A percentile compares a stretch with the other conserved stretches of the same genome.
Conservation (phyloP, 1,139 yeast genomes). For the Scheffersomyces parashehatae region DNA sequence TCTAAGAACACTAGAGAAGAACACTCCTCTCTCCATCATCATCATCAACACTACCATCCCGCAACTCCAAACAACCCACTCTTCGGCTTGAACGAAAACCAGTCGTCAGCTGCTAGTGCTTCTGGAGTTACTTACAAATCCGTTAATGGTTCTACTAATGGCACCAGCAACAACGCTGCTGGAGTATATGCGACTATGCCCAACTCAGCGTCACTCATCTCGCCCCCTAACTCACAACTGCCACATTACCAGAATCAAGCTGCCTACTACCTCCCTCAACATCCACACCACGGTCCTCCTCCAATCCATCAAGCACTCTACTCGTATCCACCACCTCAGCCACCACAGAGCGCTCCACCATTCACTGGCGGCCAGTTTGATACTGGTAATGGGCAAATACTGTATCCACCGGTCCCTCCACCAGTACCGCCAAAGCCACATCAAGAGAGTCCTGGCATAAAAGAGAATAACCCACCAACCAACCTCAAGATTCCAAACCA, state of each 20-base stretch:
- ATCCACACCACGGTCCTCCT: slow-evolving; percentile 3
- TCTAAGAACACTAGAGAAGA: background rate
- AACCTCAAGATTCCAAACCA: slow-evolving; percentile 26
- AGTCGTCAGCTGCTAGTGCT: background rate
- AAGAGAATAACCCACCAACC: slow-evolving; percentile 2
- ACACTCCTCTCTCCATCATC: slow-evolving; percentile 7
- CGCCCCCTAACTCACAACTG: slow-evolving; percentile 22
- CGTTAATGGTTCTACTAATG: background rate
- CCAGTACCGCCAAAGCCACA: slow-evolving; percentile 1
- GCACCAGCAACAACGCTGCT: too few species aligned
- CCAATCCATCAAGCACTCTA: slow-evolving; percentile 4
- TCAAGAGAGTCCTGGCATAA: background rate
- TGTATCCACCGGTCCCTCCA: slow-evolving; percentile 3
- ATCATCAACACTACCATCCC: slow-evolving; percentile 7
- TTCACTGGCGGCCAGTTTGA: background rate
- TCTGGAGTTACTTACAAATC: background rate
- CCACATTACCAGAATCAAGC: slow-evolving; percentile 12
- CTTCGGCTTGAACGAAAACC: slow-evolving; percentile 3
- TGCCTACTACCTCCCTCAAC: slow-evolving; percentile 6
- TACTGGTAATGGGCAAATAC: background rate
- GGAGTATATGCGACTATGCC: slow-evolving; percentile 9
- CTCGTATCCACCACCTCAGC: slow-evolving; percentile 7
- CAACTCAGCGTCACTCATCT: slow-evolving; percentile 13
- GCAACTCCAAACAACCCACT: slow-evolving; percentile 10
- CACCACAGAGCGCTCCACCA: slow-evolving; percentile 3